A percentile compares a stretch with the other conserved stretches of the same genome.
These are phyloP conservation scores for Talaromyces sp. DNA, from an alignment of 2,329 filamentous ascomycete genomes.

Conservation along the genomic window DNA sequence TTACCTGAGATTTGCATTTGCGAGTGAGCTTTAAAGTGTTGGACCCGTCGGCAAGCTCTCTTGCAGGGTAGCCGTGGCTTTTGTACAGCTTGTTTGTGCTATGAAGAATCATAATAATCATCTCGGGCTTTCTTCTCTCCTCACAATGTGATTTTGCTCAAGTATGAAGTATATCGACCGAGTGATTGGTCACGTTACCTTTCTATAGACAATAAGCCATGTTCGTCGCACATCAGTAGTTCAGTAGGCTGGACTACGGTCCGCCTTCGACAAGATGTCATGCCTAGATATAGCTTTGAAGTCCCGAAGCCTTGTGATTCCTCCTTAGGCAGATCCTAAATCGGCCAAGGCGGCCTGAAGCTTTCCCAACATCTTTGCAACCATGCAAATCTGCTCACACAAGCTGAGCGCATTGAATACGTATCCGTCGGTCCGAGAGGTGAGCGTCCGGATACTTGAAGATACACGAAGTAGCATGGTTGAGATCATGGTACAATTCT, in stretches of 20 bases:
- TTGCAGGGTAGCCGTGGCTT: background rate
- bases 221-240: too few species aligned
- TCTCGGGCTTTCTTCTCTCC: background rate
- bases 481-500: too few species aligned
- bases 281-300: background rate
- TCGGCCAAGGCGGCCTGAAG: too few species aligned
- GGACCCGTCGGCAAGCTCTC: background rate
- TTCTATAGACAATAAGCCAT: background rate
- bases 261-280: background rate
- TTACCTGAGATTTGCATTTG: background rate
- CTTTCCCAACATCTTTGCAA: too few species aligned
- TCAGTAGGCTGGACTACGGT: too few species aligned
- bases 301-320: too few species aligned
- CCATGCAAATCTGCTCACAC: too few species aligned
- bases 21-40: background rate
- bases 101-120: slow-evolving; percentile 8
- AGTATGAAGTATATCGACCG: background rate
- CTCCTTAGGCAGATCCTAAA: too few species aligned
- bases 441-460: too few species aligned
- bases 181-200: background rate
- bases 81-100: slow-evolving; percentile 4
- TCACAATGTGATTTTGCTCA: background rate
- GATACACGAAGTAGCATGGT: too few species aligned
- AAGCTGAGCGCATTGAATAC: too few species aligned
- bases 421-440: too few species aligned